Conservation (phyloP, 352 stramenopile species). For the Pythium sukuiense region DNA sequence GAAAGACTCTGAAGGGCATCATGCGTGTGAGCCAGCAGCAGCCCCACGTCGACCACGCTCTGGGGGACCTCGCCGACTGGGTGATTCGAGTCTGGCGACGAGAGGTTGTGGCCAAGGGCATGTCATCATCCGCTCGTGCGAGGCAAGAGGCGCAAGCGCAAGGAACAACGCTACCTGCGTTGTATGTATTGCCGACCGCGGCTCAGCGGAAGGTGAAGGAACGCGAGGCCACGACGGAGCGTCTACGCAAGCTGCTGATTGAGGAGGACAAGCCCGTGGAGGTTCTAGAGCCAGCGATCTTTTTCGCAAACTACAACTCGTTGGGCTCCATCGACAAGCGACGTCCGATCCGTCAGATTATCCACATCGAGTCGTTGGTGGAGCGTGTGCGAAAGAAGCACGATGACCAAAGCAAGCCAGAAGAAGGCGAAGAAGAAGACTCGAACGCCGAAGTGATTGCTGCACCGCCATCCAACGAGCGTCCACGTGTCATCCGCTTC, state of each 20-base stretch:
- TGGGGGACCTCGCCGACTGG: slow-evolving; percentile 58
- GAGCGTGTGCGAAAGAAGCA: slow-evolving; percentile 45
- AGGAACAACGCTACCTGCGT: slow-evolving; percentile 26
- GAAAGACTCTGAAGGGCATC: slow-evolving; percentile 49
- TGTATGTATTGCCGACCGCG: slow-evolving; percentile 33
- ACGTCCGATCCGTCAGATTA: slow-evolving; percentile 47
- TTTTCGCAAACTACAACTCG: slow-evolving; percentile 62
- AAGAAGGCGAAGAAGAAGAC: slow-evolving; percentile 14
- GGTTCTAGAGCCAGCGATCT: slow-evolving; percentile 41
- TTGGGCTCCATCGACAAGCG: slow-evolving; percentile 59
- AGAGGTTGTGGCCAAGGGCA: slow-evolving; percentile 43
- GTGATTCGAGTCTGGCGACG: slow-evolving; percentile 62
- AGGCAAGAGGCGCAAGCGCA: slow-evolving; percentile 43
- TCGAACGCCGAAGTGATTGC: neutral
- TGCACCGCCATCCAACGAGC: neutral
- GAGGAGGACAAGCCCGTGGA: slow-evolving; percentile 15
- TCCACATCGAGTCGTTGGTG: slow-evolving; percentile 59
- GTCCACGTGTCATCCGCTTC: slow-evolving; percentile 9
- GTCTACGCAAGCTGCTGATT: slow-evolving; percentile 24
- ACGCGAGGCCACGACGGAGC: slow-evolving; percentile 22
- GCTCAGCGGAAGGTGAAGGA: slow-evolving; percentile 24
- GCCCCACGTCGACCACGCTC: slow-evolving; percentile 41
- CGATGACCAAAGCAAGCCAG: slow-evolving; percentile 27
- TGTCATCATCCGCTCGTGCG: slow-evolving; percentile 40
- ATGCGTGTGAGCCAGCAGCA: slow-evolving; percentile 36